phyloP scores from a whole-genome alignment of 1,284 basidiomycete species.

The Tetrapyrgos nigripes region DNA sequence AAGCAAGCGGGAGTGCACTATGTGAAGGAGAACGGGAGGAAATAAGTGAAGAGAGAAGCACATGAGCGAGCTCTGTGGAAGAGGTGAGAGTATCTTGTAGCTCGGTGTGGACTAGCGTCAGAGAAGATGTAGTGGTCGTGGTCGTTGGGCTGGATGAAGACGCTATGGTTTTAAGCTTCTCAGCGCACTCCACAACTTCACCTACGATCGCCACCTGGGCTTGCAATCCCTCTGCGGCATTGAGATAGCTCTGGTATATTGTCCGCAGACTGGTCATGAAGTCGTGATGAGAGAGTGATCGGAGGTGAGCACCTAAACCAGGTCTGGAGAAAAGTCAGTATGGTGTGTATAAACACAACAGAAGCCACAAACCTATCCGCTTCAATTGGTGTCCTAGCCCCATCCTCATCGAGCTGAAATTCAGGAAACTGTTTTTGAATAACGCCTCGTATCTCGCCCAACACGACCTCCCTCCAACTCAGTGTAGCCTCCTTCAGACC shows the following conservation, averaged over 20 bases:
- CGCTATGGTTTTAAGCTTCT: constrained; percentile 19
- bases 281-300: constrained; percentile 69
- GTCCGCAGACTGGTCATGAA: constrained; percentile 71
- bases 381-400: not conserved
- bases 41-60: constrained; percentile 81
- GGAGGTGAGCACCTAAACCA: constrained; percentile 63
- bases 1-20: constrained; percentile 69
- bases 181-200: constrained; percentile 61
- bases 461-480: constrained; percentile 81
- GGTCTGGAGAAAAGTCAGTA: constrained; percentile 27
- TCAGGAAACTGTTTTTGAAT: constrained; percentile 48
- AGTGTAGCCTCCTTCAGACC: constrained; percentile 73
- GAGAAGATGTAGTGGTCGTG: constrained; percentile 14
- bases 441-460: constrained; percentile 69
- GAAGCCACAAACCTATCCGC: not conserved
- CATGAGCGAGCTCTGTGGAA: constrained; percentile 85
- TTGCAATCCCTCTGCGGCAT: constrained; percentile 76
- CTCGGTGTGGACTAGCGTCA: constrained; percentile 60
- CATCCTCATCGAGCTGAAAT: constrained; percentile 20
- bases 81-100: constrained; percentile 79
- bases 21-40: constrained; percentile 82
- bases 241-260: constrained; percentile 74
- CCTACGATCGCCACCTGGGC: constrained; percentile 67
- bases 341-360: not conserved
- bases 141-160: constrained; percentile 6